These are phyloP conservation scores for Colletotrichum sp. DNA, from an alignment of 2,329 filamentous ascomycete species.

Conservation along the genomic window DNA sequence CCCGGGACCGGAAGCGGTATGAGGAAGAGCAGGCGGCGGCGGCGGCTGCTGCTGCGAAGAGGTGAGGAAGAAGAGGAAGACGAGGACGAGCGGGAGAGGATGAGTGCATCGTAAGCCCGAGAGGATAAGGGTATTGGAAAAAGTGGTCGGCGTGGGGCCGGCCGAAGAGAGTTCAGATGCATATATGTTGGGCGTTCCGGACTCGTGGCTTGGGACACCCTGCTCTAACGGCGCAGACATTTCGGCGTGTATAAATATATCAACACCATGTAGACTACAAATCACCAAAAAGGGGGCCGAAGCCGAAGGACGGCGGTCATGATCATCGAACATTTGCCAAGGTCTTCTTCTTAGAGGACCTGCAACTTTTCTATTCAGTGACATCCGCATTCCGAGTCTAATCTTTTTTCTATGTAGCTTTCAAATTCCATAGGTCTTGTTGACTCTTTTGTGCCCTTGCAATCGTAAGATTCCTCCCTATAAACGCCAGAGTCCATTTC, in stretches of 20 bases:
- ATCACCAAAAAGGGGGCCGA: neutral
- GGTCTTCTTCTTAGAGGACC: neutral
- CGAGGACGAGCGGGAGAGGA: neutral
- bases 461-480: neutral
- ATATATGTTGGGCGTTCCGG: slow-evolving; percentile 19
- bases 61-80: neutral
- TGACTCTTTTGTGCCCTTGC: neutral
- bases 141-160: neutral
- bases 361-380: neutral
- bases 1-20: slow-evolving; percentile 37
- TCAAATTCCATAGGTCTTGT: neutral
- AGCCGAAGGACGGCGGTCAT: neutral
- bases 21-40: slow-evolving; percentile 16
- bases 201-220: slow-evolving; percentile 15
- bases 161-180: slow-evolving; percentile 1
- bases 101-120: neutral
- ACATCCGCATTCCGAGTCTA: neutral
- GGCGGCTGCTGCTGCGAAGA: neutral
- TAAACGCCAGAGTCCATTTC: slow-evolving; percentile 8
- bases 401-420: neutral
- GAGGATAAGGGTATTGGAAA: neutral
- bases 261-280: slow-evolving; percentile 13
- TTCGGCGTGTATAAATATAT: slow-evolving; percentile 14
- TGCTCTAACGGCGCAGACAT: slow-evolving; percentile 16
- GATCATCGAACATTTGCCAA: neutral